Evolutionary conservation across 441 rosid genomes (phyloP), one percentile per base, ranked within the genome.

Genomic region (Melianthus villosus): DNA sequence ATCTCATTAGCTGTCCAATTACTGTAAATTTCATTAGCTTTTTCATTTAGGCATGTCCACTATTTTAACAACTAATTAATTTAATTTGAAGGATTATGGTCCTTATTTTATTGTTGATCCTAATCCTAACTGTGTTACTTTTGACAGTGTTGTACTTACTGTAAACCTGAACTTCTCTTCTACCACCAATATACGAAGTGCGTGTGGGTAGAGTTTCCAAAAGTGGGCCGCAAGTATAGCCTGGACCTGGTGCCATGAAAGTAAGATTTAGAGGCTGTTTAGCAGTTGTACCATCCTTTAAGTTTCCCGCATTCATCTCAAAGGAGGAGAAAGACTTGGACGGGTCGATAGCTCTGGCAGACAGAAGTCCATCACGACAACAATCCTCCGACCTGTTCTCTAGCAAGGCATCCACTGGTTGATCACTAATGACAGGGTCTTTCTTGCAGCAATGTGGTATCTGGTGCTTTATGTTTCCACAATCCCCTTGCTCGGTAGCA

Each of bases 181-280:
- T 73, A 18, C 60, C 60, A 28, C 77, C 94, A 15, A 75, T 36
- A 9, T 80, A 56, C 33, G 69, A 67, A 54, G 82, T 79, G 39
- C 9, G 62, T 5, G 81, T 64, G 25, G 85, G 43, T 18, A 85
- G 82, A 40, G 79, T 94, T 19, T 72, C 40, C 43, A 68, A 82
- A 25, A 87, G 74, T 27, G 82, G 92, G 12, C 94, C 82, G 9
- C 96, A 85, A 34, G 87, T 74, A 69, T 85, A 85, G 3, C 96
- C 96, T 3, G 65, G 94, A 1, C 87, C 91, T 0, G 87, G 92
- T 33, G 86, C 92, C 6, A 72, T 70, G 47, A 82, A 50, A 12
- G 92, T 85, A 62, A 85, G 82, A 65, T 82, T 85, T 71, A 65
- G 76, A 33, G 96, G 96, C 38, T 79, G 69, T 63, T 72, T 85